Conservation (phyloP, 164 flowering plant genomes). For the Kalanchoe fedtschenkoi region DNA sequence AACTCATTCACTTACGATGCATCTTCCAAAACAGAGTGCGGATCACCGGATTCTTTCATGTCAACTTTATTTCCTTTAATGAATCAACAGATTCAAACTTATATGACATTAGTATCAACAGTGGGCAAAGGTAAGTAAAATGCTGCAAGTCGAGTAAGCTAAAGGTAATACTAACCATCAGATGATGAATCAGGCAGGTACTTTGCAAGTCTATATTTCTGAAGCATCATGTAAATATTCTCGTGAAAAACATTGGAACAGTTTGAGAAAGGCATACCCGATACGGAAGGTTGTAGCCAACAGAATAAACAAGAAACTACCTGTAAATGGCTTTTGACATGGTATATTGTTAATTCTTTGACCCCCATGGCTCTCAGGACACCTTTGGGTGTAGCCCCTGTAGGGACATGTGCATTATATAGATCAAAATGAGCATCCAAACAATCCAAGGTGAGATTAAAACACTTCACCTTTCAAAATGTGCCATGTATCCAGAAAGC, state of each 20-base stretch:
- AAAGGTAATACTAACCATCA: constrained; percentile 51
- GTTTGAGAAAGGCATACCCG: neutral
- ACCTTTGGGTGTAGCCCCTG: constrained; percentile 98
- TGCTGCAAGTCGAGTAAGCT: too few relatives aligned
- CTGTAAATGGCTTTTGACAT: constrained; percentile 97
- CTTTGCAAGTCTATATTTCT: constrained; percentile 97
- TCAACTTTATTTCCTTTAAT: constrained; percentile 1
- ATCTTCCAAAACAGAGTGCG: neutral
- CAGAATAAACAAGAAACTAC: constrained; percentile 17
- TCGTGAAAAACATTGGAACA: neutral
- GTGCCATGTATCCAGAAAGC: neutral
- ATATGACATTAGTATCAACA: neutral
- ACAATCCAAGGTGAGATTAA: too few relatives aligned
- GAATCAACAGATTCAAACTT: neutral
- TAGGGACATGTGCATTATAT: neutral
- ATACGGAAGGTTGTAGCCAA: neutral
- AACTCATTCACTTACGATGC: neutral
- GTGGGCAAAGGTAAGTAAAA: neutral
- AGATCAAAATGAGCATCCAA: neutral
- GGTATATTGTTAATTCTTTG: constrained; percentile 86
- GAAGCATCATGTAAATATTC: constrained; percentile 13
- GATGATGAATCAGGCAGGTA: constrained; percentile 77
- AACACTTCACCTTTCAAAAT: too few relatives aligned
- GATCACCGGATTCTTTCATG: neutral
- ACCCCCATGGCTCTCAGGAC: constrained; percentile 94